These are phyloP conservation scores for Sphagnum contortum DNA, from an alignment of 225 moss, liverwort and hornwort genomes.

Conservation along the genomic window DNA sequence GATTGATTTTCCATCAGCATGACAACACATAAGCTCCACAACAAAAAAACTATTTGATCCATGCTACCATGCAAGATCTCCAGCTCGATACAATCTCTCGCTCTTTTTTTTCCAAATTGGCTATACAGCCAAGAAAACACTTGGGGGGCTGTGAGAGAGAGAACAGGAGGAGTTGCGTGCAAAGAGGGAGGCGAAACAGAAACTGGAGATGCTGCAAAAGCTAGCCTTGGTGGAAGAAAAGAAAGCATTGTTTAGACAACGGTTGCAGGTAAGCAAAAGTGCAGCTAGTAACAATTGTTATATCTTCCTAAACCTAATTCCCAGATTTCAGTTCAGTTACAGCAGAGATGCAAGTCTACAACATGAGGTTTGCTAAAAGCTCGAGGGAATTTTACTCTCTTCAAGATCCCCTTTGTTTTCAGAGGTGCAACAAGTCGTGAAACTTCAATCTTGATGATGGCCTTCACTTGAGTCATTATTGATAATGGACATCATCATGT, in stretches of 20 bases:
- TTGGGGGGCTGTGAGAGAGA: background rate
- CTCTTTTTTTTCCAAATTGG: background rate
- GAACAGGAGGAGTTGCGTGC: conserved; percentile 27
- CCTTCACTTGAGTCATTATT: too few relatives aligned
- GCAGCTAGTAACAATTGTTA: background rate
- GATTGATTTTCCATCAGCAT: too few relatives aligned
- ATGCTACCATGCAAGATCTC: background rate
- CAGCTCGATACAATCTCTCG: background rate
- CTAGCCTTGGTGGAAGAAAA: conserved; percentile 24
- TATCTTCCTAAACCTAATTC: background rate
- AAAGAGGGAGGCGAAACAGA: conserved; percentile 21
- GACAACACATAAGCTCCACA: too few relatives aligned
- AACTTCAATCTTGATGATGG: background rate
- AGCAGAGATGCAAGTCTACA: background rate
- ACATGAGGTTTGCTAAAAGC: too few relatives aligned
- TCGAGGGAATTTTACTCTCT: too few relatives aligned
- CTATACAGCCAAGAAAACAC: background rate
- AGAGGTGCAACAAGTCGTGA: background rate
- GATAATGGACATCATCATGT: too few relatives aligned
- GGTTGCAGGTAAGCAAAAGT: conserved; percentile 18
- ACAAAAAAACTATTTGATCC: background rate
- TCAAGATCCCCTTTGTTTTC: background rate
- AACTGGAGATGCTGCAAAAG: conserved; percentile 22
- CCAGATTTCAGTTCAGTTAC: background rate
- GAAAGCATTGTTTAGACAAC: conserved; percentile 10